Conservation (phyloP, 148 eudicot genomes). For the Amaranthus palmeri region DNA sequence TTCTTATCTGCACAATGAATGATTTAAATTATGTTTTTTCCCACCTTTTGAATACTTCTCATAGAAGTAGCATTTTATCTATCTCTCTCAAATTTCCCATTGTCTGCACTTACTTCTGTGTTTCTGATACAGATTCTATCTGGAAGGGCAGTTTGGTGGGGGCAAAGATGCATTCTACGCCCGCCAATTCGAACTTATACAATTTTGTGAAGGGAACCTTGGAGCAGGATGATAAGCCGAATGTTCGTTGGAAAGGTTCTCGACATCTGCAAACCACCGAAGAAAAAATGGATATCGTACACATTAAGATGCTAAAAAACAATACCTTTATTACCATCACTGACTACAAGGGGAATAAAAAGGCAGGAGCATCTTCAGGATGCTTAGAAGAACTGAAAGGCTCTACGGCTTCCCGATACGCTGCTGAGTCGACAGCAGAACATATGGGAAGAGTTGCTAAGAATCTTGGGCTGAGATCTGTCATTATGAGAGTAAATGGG, state of each 20-base stretch:
- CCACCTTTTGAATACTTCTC: no score
- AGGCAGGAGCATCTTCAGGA: conserved; percentile 61
- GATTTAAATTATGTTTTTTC: no score
- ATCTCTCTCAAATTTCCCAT: neutral
- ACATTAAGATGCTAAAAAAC: conserved; percentile 68
- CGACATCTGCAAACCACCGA: conserved; percentile 22
- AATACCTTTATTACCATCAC: conserved; percentile 80
- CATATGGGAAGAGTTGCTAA: conserved; percentile 64
- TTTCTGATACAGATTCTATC: conserved; percentile 18
- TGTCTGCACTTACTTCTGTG: neutral
- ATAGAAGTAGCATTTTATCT: no score
- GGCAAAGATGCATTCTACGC: conserved; percentile 46
- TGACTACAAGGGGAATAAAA: conserved; percentile 78
- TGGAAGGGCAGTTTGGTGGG: conserved; percentile 19
- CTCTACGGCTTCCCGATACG: conserved; percentile 50
- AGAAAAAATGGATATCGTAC: conserved; percentile 71
- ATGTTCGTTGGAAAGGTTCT: conserved; percentile 7
- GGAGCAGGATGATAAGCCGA: conserved; percentile 20
- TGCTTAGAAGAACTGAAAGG: conserved; percentile 58
- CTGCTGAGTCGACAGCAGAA: conserved; percentile 89
- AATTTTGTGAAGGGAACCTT: conserved; percentile 40
- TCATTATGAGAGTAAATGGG: conserved; percentile 83
- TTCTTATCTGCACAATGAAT: no score
- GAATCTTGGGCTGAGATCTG: conserved; percentile 60
- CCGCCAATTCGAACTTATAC: conserved; percentile 22